These are phyloP conservation scores for Colletotrichum orchidophilum DNA, from an alignment of 2,329 filamentous ascomycete genomes.

Conservation along the genomic window DNA sequence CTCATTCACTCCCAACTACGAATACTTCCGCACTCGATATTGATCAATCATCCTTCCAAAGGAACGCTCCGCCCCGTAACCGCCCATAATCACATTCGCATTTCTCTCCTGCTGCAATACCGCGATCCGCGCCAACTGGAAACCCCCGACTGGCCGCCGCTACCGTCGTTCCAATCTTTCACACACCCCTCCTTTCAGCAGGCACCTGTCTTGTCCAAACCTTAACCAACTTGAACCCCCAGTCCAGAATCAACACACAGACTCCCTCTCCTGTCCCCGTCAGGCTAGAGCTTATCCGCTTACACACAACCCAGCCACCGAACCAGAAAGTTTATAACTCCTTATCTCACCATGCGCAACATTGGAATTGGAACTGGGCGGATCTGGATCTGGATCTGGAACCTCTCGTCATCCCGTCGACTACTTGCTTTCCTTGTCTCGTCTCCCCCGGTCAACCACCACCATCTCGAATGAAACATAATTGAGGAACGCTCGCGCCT, in stretches of 20 bases:
- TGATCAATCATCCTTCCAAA: neutral
- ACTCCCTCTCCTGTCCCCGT: neutral
- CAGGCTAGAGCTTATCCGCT: neutral
- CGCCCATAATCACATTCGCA: neutral
- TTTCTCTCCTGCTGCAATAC: neutral
- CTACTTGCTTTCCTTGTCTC: neutral
- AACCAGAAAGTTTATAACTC: neutral
- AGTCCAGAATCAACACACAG: neutral
- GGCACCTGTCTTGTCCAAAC: slow-evolving; percentile 3
- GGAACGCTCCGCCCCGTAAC: neutral
- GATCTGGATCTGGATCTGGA: neutral
- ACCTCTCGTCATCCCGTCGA: neutral
- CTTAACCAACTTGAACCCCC: slow-evolving; percentile 5
- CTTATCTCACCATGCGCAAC: neutral
- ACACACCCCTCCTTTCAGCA: neutral
- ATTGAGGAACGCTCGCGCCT: neutral
- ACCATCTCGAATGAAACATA: neutral
- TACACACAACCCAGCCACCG: neutral
- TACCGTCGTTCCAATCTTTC: slow-evolving; percentile 7
- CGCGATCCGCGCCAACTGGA: neutral
- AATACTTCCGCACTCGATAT: neutral
- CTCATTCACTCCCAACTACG: neutral
- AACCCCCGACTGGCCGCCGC: neutral
- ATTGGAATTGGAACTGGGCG: neutral
- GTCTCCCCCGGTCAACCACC: neutral